These are phyloP conservation scores for Xylariaceae sp. DNA, from an alignment of 2,329 filamentous ascomycete genomes.

Conservation along the genomic window DNA sequence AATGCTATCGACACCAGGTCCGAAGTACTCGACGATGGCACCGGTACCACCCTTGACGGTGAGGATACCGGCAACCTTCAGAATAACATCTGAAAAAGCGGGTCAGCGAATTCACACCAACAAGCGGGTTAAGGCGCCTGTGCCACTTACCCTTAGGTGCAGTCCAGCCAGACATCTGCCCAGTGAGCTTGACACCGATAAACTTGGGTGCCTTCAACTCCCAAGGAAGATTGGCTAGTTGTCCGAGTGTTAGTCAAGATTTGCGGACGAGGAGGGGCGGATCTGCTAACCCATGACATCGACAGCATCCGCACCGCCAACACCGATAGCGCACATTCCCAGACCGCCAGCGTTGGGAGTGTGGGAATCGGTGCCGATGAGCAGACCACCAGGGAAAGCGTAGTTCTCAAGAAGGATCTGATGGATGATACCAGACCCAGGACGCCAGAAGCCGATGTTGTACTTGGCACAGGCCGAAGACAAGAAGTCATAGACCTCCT, in stretches of 20 bases:
- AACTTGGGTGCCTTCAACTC: slow-evolving; percentile 97
- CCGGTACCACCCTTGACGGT: slow-evolving; percentile 98
- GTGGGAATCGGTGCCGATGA: slow-evolving; percentile 97
- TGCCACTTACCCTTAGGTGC: slow-evolving; percentile 76
- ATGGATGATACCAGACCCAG: slow-evolving; percentile 98
- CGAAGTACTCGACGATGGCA: slow-evolving; percentile 73
- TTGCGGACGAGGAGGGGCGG: neutral
- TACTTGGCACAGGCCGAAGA: slow-evolving; percentile 94
- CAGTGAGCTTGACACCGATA: slow-evolving; percentile 93
- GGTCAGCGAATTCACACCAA: slow-evolving; percentile 7
- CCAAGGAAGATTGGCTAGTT: slow-evolving; percentile 65
- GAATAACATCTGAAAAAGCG: slow-evolving; percentile 70
- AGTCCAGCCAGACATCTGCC: slow-evolving; percentile 84
- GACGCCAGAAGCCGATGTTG: slow-evolving; percentile 99
- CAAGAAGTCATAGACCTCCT: slow-evolving; percentile 98
- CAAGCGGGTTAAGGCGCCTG: neutral
- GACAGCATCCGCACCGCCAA: slow-evolving; percentile 95
- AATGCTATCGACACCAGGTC: slow-evolving; percentile 66
- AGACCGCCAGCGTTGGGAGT: slow-evolving; percentile 96
- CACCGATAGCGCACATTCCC: slow-evolving; percentile 90
- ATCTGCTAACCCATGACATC: slow-evolving; percentile 68
- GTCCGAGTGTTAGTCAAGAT: too few species aligned
- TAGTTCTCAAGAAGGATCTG: slow-evolving; percentile 99
- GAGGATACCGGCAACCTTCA: slow-evolving; percentile 93
- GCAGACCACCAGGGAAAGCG: slow-evolving; percentile 94